These are phyloP conservation scores for Cyamopsis tetragonoloba DNA, from an alignment of 306 rosid genomes.

Conservation along the genomic window DNA sequence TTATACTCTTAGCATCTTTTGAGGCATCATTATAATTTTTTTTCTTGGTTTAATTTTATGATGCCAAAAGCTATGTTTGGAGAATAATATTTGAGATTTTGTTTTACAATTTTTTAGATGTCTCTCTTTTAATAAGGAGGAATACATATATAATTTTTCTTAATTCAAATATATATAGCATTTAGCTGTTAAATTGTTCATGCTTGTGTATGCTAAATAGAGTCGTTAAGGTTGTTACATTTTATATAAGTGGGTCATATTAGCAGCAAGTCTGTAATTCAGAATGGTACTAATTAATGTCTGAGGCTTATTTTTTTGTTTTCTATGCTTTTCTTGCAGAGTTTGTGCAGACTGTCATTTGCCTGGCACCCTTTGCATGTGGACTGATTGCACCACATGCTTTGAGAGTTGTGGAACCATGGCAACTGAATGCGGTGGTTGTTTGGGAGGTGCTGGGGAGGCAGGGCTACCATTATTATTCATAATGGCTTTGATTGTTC, in stretches of 20 bases:
- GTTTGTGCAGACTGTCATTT: conserved; percentile 98
- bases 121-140: neutral
- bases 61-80: conserved; percentile 1
- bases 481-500: conserved; percentile 80
- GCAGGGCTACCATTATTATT: conserved; percentile 88
- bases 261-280: neutral
- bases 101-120: neutral
- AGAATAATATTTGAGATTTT: neutral
- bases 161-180: neutral
- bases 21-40: neutral
- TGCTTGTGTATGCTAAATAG: conserved; percentile 7
- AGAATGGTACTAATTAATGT: neutral
- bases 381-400: conserved; percentile 98
- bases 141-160: neutral
- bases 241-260: neutral
- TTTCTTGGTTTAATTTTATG: conserved; percentile 13
- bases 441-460: conserved; percentile 99
- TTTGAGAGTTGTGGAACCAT: conserved; percentile 96
- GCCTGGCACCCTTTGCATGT: conserved; percentile 98
- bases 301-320: conserved; percentile 12
- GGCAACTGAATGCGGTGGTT: conserved; percentile 94
- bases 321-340: conserved; percentile 41
- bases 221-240: neutral
- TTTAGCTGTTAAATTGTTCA: neutral
- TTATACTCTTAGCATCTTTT: neutral